Percentiles rank a stretch among this genome's conserved stretches.
phyloP scores from a whole-genome alignment of 352 stramenopile genomes.

The Globisporangium cylindrosporum region DNA sequence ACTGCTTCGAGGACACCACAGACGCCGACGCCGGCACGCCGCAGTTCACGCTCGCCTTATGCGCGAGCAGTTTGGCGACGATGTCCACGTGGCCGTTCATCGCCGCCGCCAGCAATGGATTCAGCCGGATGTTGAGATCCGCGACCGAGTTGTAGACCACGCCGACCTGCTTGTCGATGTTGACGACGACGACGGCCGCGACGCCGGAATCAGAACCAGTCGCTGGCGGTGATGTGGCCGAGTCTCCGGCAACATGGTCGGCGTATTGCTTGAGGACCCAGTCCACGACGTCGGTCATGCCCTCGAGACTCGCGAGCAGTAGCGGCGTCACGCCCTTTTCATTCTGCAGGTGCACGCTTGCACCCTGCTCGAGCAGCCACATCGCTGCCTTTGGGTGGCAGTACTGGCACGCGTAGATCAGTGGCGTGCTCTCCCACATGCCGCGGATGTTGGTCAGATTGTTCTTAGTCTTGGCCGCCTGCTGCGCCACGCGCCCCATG shows the following conservation, averaged over 20 bases:
- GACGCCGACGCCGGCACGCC: constrained; percentile 16
- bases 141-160: constrained; percentile 70
- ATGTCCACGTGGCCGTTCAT: constrained; percentile 74
- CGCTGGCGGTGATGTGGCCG: too few relatives aligned
- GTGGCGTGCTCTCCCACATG: constrained; percentile 83
- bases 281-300: constrained; percentile 43
- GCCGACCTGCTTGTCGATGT: constrained; percentile 49
- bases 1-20: constrained; percentile 23
- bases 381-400: constrained; percentile 45
- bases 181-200: background rate
- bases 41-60: constrained; percentile 25
- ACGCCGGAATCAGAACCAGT: background rate
- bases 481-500: constrained; percentile 26
- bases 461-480: constrained; percentile 8
- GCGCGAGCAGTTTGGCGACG: constrained; percentile 40
- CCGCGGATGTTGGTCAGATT: constrained; percentile 60
- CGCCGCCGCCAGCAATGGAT: constrained; percentile 55
- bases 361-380: constrained; percentile 52
- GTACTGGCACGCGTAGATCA: constrained; percentile 78
- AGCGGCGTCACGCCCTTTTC: constrained; percentile 71
- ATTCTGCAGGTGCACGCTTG: constrained; percentile 44
- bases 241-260: background rate
- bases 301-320: constrained; percentile 68
- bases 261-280: constrained; percentile 27
- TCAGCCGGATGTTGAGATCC: constrained; percentile 58